phyloP scores from a whole-genome alignment of 176 grass and related monocot species.

The Carex kokanica region DNA sequence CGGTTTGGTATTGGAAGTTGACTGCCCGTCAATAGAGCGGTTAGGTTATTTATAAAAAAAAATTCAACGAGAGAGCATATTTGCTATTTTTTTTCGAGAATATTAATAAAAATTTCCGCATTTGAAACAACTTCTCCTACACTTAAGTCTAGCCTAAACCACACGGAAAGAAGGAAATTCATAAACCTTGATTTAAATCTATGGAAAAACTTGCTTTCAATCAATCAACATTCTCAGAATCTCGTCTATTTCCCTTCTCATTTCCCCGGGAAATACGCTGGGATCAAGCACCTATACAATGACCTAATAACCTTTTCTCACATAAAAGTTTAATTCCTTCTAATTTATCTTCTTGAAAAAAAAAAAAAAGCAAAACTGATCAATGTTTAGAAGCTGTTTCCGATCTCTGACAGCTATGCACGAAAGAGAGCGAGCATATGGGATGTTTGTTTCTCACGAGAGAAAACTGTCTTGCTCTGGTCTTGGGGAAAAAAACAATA shows the following conservation, averaged over 20 bases:
- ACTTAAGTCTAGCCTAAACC: too few relatives aligned
- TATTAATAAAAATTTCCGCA: too few relatives aligned
- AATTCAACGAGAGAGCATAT: too few relatives aligned
- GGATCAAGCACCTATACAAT: constrained; percentile 7
- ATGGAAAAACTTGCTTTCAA: neutral
- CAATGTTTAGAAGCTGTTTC: constrained; percentile 6
- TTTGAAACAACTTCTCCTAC: too few relatives aligned
- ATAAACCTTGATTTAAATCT: neutral
- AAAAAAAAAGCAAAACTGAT: neutral
- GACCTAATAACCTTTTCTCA: neutral
- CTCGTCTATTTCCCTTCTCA: neutral
- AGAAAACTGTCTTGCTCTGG: constrained; percentile 6
- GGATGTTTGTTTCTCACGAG: constrained; percentile 13
- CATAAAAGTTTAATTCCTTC: neutral
- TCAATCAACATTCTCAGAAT: neutral
- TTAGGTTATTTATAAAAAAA: too few relatives aligned
- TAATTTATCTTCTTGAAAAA: neutral
- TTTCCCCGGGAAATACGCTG: neutral
- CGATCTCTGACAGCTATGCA: constrained; percentile 2
- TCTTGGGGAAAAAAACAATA: neutral
- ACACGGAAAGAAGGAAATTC: too few relatives aligned
- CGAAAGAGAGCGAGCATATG: constrained; percentile 17
- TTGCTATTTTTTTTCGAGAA: too few relatives aligned
- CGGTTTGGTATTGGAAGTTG: too few relatives aligned
- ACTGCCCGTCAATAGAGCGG: too few relatives aligned